Percentiles rank a stretch among this genome's conserved stretches.
Conservation (phyloP, 1,284 basidiomycete genomes). For the Melampsora occidentalis region DNA sequence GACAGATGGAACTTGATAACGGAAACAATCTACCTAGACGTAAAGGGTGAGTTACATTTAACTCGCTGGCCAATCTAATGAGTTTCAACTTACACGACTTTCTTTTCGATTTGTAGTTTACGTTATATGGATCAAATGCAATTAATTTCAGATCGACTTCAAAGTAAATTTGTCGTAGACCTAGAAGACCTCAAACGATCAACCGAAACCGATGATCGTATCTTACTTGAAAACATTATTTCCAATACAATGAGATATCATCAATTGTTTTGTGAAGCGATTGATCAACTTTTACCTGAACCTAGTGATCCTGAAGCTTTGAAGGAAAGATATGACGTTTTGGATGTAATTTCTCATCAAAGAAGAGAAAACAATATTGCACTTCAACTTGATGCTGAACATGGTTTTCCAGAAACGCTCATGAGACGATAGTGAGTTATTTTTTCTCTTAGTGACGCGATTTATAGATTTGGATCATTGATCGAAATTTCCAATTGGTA, state of each 20-base stretch:
- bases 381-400: slow-evolving; percentile 51
- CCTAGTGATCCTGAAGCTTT: slow-evolving; percentile 79
- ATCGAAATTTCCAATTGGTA: slow-evolving; percentile 3
- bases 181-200: slow-evolving; percentile 63
- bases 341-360: slow-evolving; percentile 92
- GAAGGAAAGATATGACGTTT: slow-evolving; percentile 69
- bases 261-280: slow-evolving; percentile 80
- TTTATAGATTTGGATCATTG: slow-evolving; percentile 47
- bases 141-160: slow-evolving; percentile 86
- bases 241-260: slow-evolving; percentile 87
- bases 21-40: slow-evolving; percentile 53
- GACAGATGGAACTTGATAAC: slow-evolving; percentile 55
- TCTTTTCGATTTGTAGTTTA: slow-evolving; percentile 49
- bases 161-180: slow-evolving; percentile 76
- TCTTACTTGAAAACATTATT: slow-evolving; percentile 61
- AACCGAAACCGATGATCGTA: slow-evolving; percentile 8
- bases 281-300: slow-evolving; percentile 80
- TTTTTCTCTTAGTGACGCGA: slow-evolving; percentile 3
- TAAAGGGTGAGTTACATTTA: background rate
- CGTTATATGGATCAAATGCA: slow-evolving; percentile 92
- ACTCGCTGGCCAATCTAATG: background rate
- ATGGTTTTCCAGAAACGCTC: slow-evolving; percentile 80
- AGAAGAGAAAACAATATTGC: slow-evolving; percentile 72
- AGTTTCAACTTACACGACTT: background rate
- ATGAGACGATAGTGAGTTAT: slow-evolving; percentile 84